Evolutionary conservation across 1,284 basidiomycete genomes (phyloP).

Genomic region (Bjerkandera adusta): DNA sequence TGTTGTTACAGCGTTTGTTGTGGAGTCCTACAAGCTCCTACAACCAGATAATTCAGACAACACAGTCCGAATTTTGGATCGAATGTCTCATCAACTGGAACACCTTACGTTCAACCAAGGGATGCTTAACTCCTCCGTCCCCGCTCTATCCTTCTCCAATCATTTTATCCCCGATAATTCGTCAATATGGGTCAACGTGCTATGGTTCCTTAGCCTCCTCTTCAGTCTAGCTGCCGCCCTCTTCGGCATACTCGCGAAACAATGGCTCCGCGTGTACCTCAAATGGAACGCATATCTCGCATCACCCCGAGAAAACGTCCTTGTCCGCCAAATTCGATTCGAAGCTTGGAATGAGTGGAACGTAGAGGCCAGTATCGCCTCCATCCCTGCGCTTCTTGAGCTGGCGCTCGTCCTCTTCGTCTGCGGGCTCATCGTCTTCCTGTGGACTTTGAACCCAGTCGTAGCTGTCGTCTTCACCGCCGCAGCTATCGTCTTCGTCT

Average conservation of each 20-base stretch:
- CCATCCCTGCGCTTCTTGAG: constrained; percentile 29
- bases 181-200: constrained; percentile 13
- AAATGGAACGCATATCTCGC: constrained; percentile 7
- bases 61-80: constrained; percentile 10
- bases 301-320: constrained; percentile 4
- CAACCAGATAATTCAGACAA: constrained; percentile 2
- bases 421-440: constrained; percentile 19
- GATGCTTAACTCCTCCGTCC: not conserved
- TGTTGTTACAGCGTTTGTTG: constrained; percentile 11
- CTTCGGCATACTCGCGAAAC: constrained; percentile 16
- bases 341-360: constrained; percentile 29
- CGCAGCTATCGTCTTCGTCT: constrained; percentile 4
- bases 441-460: constrained; percentile 10
- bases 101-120: not conserved
- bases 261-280: constrained; percentile 18
- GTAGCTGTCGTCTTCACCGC: constrained; percentile 11
- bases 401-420: constrained; percentile 30
- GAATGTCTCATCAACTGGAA: constrained; percentile 16
- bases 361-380: constrained; percentile 25
- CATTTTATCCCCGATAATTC: not conserved
- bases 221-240: constrained; percentile 17
- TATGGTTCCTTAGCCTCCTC: constrained; percentile 19
- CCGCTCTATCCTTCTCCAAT: not conserved
- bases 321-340: constrained; percentile 24
- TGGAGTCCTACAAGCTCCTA: constrained; percentile 2